Percentiles rank a stretch among this genome's conserved stretches.
These are phyloP conservation scores for Lactarius sanguifluus DNA, from an alignment of 768 basidiomycete species.

Conservation along the genomic window DNA sequence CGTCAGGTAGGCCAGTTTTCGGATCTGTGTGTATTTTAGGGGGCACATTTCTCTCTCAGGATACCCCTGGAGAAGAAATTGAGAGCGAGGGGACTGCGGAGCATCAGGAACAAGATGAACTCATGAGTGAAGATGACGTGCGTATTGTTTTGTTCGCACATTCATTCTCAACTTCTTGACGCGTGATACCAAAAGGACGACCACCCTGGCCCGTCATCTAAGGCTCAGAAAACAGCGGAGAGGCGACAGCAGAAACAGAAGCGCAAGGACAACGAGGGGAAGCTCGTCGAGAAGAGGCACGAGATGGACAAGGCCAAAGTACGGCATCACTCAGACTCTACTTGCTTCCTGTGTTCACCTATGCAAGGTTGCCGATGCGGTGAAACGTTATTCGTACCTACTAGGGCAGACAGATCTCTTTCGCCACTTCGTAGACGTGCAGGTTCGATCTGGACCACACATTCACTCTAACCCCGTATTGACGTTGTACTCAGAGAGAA, in stretches of 20 bases:
- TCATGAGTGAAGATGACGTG: conserved; percentile 50
- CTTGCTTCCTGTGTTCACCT: conserved; percentile 20
- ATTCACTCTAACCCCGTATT: neutral
- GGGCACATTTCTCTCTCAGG: conserved; percentile 36
- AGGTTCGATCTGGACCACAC: conserved; percentile 48
- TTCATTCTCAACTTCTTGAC: conserved; percentile 35
- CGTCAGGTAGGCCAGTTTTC: conserved; percentile 58
- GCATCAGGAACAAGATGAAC: conserved; percentile 55
- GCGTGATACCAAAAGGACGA: conserved; percentile 41
- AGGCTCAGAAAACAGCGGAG: conserved; percentile 41
- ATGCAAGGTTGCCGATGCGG: conserved; percentile 79
- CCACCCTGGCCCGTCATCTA: conserved; percentile 39
- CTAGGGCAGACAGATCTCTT: conserved; percentile 97
- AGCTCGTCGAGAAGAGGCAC: conserved; percentile 67
- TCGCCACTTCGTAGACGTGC: conserved; percentile 97
- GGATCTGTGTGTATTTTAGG: conserved; percentile 17
- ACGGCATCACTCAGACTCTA: conserved; percentile 12
- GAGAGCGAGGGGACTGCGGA: conserved; percentile 67
- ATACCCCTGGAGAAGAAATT: conserved; percentile 69
- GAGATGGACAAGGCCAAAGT: conserved; percentile 91
- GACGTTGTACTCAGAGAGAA: conserved; percentile 48
- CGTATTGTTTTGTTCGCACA: conserved; percentile 11
- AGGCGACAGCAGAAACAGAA: conserved; percentile 49
- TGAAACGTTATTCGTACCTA: conserved; percentile 97
- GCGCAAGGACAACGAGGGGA: conserved; percentile 67